phyloP scores from a whole-genome alignment of 2,329 filamentous ascomycete species.

The Diaporthe sp. region DNA sequence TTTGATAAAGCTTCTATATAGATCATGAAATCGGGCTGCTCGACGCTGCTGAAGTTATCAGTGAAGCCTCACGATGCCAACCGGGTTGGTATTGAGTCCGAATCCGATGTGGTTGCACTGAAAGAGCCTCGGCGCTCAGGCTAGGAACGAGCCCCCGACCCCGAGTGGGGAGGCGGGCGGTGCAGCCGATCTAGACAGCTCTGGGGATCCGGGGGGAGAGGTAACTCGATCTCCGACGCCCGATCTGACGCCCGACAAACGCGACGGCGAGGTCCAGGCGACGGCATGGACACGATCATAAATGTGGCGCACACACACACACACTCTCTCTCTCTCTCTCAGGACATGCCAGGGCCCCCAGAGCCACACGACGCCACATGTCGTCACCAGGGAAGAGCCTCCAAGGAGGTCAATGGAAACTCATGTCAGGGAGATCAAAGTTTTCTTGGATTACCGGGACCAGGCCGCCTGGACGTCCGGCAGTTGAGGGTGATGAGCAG shows the following conservation, averaged over 20 bases:
- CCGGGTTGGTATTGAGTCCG: not conserved
- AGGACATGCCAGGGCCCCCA: not conserved
- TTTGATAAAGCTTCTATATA: no score
- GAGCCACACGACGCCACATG: not conserved
- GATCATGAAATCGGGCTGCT: not conserved
- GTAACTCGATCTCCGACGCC: not conserved
- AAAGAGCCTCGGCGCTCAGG: not conserved
- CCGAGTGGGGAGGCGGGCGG: not conserved
- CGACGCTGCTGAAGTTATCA: not conserved
- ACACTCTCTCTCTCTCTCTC: no score
- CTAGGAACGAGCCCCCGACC: not conserved
- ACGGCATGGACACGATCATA: no score
- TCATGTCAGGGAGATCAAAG: not conserved
- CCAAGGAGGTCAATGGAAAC: not conserved
- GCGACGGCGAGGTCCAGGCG: not conserved
- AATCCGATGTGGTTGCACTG: slow-evolving; percentile 2
- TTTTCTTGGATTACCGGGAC: not conserved
- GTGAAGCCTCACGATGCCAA: not conserved
- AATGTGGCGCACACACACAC: no score
- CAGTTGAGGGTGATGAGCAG: slow-evolving; percentile 1
- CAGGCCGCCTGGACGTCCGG: not conserved
- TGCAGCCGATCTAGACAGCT: not conserved
- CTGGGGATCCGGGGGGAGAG: not conserved
- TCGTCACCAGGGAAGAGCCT: not conserved
- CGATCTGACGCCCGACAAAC: not conserved